Evolutionary conservation across 2,329 filamentous ascomycete genomes (phyloP), one percentile per base, ranked within the genome.

Genomic region (Ascochyta viciae-villosae): DNA sequence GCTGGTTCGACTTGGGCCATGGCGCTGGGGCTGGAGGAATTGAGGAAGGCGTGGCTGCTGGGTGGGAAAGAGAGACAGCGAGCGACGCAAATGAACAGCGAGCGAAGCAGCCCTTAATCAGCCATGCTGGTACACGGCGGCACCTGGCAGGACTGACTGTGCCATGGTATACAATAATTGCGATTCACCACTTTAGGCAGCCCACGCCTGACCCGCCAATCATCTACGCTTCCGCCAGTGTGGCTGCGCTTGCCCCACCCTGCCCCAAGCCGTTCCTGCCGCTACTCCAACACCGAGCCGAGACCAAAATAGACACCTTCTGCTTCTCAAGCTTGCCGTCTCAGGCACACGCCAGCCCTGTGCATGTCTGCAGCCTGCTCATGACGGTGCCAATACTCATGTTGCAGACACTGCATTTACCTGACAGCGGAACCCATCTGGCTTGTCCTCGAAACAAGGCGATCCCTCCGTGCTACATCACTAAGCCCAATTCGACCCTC

Each of bases 1-100:
- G 57, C 77, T 9, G 54, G 48, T 31, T 57, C 54, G 48, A 57
- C 48, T 50, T 73, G 70, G 40, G 70, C 71, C 74, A 76, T 76
- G 40, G 54, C 63, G 61, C 49, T 29, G 44, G 42, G 24, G 50
- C 44, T 47, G 47, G 47, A 47, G 2, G 15, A 45, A 51, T 33
- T 51, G 23, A 26, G 37, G 26, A 7, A 46, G 37, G 26, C 38
- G 47, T 56, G 48, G 47, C 47, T 38, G 47, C 33, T 46, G 22
- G 22, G 16, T 27, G 45, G 34, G 41, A 47, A 34, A 35, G 47
- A 43, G 38, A 56, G 38, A 43, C 47, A 35, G 38, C 47, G 15
- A 56, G 53, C 41, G 24, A 33, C 22, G 27, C 29, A 16, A 39
- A 38, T 6, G 22, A n/a, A 47, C 26, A 48, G 43, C 38, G 47